These are phyloP conservation scores for Vaccinium vitisidaea DNA, from an alignment of 148 eudicot genomes.

Conservation along the genomic window DNA sequence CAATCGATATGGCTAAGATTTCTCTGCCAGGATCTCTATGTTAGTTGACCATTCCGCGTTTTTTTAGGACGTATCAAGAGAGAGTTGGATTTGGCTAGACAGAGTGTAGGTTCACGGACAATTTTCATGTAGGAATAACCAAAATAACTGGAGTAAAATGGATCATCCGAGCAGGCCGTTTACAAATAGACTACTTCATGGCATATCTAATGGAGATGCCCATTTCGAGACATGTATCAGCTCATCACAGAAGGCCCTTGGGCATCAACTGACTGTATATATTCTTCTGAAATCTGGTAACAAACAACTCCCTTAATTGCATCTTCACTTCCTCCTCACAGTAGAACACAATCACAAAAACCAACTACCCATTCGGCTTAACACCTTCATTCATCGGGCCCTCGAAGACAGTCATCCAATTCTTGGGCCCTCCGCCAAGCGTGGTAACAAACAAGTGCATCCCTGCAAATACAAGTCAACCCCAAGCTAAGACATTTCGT, in stretches of 20 bases:
- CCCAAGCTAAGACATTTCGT: slow-evolving; percentile 56
- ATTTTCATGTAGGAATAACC: neutral
- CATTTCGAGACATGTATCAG: neutral
- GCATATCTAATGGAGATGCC: neutral
- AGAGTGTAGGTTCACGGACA: neutral
- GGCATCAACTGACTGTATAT: slow-evolving; percentile 49
- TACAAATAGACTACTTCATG: neutral
- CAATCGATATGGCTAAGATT: too few species aligned
- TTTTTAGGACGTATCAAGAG: neutral
- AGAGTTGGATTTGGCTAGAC: neutral
- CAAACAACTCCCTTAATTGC: slow-evolving; percentile 51
- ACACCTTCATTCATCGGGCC: slow-evolving; percentile 48
- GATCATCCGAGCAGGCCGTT: neutral
- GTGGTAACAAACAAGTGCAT: slow-evolving; percentile 79
- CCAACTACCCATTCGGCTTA: slow-evolving; percentile 70
- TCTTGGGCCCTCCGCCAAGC: slow-evolving; percentile 64
- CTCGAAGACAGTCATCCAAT: slow-evolving; percentile 72
- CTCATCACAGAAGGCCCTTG: slow-evolving; percentile 50
- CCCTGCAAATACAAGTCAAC: slow-evolving; percentile 77
- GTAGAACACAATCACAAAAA: slow-evolving; percentile 62
- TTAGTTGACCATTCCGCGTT: too few species aligned
- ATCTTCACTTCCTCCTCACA: slow-evolving; percentile 55
- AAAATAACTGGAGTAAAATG: neutral
- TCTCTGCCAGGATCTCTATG: too few species aligned
- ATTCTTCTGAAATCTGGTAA: slow-evolving; percentile 58